Evolutionary conservation across 169 alveolate genomes (phyloP).

Genomic region (Toxoplasma gondii): DNA sequence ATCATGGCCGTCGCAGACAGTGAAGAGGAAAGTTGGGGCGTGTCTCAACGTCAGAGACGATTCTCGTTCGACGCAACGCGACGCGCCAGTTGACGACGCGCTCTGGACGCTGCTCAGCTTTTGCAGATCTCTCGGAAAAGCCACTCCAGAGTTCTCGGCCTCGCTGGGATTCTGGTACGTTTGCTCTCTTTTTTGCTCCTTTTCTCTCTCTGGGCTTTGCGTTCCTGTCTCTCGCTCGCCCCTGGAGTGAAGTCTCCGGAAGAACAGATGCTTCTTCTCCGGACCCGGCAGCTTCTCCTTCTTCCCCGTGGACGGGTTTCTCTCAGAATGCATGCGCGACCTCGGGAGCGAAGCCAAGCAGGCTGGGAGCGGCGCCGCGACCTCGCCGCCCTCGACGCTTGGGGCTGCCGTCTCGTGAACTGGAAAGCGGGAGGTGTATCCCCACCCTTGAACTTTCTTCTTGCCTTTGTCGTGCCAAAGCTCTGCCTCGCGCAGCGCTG

Average conservation of each 20-base stretch:
- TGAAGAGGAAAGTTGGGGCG: conserved; percentile 32
- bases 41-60: background rate
- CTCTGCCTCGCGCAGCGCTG: background rate
- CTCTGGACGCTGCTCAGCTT: background rate
- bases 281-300: background rate
- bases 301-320: background rate
- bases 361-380: background rate
- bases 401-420: background rate
- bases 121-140: background rate
- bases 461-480: conserved; percentile 25
- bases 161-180: too few species aligned
- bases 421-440: background rate
- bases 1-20: conserved; percentile 37
- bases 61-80: background rate
- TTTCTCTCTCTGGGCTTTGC: too few species aligned
- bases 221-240: too few species aligned
- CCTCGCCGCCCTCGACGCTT: background rate
- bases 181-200: too few species aligned
- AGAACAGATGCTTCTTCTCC: background rate
- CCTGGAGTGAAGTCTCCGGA: background rate
- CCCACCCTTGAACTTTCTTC: conserved; percentile 23
- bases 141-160: background rate
- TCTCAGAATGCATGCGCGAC: background rate
- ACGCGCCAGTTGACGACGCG: background rate
- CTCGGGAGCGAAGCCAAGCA: background rate